These are phyloP conservation scores for Sutorius eximius DNA, from an alignment of 1,284 basidiomycete species.

Conservation along the genomic window DNA sequence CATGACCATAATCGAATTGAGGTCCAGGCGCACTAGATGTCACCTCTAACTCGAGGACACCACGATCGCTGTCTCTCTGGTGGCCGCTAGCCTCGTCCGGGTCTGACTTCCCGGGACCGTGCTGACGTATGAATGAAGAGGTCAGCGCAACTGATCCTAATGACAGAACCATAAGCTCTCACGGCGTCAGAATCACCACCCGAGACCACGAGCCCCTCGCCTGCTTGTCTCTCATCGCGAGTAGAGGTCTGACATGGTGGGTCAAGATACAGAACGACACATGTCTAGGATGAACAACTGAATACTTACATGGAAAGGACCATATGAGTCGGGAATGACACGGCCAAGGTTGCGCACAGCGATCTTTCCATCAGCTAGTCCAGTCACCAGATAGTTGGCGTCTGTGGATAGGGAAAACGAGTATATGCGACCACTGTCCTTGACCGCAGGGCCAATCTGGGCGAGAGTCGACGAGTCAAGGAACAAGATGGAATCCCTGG, in stretches of 20 bases:
- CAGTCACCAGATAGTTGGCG: not conserved
- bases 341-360: not conserved
- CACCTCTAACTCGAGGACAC: too few species aligned
- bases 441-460: not conserved
- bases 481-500: not conserved
- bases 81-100: not conserved
- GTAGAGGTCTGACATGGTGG: not conserved
- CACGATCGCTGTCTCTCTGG: not conserved
- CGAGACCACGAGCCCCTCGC: not conserved
- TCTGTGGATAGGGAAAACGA: not conserved
- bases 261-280: not conserved
- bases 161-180: too few species aligned
- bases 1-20: too few species aligned
- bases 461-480: not conserved
- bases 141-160: not conserved
- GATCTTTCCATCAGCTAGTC: not conserved
- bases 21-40: too few species aligned
- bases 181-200: not conserved
- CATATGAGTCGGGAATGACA: not conserved
- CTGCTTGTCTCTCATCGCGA: too few species aligned
- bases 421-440: fast-evolving
- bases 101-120: not conserved
- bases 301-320: not conserved
- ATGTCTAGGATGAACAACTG: fast-evolving
- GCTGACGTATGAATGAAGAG: not conserved